A percentile compares a stretch with the other conserved stretches of the same genome.
These are phyloP conservation scores for Begonia loranthoides DNA, from an alignment of 306 rosid genomes.

Conservation along the genomic window DNA sequence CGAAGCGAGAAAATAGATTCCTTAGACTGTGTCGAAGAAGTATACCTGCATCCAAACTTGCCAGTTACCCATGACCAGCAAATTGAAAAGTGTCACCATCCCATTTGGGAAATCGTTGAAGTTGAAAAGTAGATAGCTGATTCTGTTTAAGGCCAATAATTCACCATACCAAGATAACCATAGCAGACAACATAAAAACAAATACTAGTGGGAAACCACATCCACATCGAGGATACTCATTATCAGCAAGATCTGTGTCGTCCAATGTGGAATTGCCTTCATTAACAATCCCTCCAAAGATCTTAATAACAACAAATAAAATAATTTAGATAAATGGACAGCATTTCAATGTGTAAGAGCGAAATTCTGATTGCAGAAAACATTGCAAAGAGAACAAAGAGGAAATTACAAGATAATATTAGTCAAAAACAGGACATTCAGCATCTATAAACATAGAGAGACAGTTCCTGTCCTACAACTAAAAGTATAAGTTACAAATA, in stretches of 20 bases:
- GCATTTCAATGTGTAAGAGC: no score
- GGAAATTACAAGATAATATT: no score
- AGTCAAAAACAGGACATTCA: no score
- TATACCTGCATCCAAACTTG: slow-evolving; percentile 70
- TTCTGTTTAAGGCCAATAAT: slow-evolving; percentile 54
- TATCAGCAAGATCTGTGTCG: slow-evolving; percentile 49
- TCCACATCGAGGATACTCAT: slow-evolving; percentile 69
- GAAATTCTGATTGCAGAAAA: no score
- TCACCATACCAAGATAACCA: slow-evolving; percentile 7
- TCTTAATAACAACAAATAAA: slow-evolving; percentile 12
- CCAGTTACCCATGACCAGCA: slow-evolving; percentile 80
- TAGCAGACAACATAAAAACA: background rate
- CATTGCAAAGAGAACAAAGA: no score
- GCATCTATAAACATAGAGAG: no score
- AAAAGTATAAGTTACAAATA: background rate
- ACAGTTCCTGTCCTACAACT: slow-evolving; percentile 2
- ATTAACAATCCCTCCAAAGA: slow-evolving; percentile 86
- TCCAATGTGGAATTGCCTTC: slow-evolving; percentile 66
- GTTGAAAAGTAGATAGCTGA: slow-evolving; percentile 77
- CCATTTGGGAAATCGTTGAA: slow-evolving; percentile 91
- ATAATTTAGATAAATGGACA: no score
- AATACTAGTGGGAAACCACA: background rate
- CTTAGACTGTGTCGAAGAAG: slow-evolving; percentile 4
- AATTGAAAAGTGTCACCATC: slow-evolving; percentile 97
- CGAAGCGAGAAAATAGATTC: background rate